Evolutionary conservation across 306 rosid species (phyloP), one percentile per base, ranked within the genome.

Genomic region (Hippophae rhamnoides): DNA sequence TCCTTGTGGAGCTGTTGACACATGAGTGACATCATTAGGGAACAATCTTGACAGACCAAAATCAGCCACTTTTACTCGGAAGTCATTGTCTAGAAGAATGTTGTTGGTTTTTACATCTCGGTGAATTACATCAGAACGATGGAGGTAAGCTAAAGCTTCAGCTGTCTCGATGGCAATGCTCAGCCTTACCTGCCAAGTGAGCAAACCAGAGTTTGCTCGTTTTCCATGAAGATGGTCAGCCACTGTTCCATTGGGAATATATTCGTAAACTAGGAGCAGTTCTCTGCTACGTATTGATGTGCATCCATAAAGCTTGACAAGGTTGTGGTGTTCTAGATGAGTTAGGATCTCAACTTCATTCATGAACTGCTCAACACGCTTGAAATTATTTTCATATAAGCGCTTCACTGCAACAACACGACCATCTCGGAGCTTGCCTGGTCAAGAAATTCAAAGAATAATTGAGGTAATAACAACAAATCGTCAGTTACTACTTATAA

Each of bases 1-100:
- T 45, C 98, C 98, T 60, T 90, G 98, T 50, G 98, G 98, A 55
- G 95, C 98, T 12, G 98, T 90, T 26, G 98, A 83, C 25, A 90
- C 95, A 45, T 90, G 98, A 7, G 98, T 90, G 52, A 79, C 86
- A 65, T 83, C 61, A 1, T 10, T 76, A 3, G 98, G 96, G 73
- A 85, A 85, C 74, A 79, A 44, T 43, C 94, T 68, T 43, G 98
- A 90, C 25, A 90, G 84, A 26, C 98, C 98, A 50, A 90, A 90
- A 74, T 90, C 98, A 60, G 95, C 95, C 58, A 90, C 98, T 78
- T 90, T 90, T 6, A 90, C 96, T 1, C 62, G 60, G 53, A 79
- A 90, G 4, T 74, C 58, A 1, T 79, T 68, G 47, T 85, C 87
- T 3, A 90, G 75, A 59, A 90, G 94, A 56, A 90, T 81, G 72